A percentile compares a stretch with the other conserved stretches of the same genome.
phyloP scores from a whole-genome alignment of 2,329 filamentous ascomycete species.

The Paraphoma sp. region DNA sequence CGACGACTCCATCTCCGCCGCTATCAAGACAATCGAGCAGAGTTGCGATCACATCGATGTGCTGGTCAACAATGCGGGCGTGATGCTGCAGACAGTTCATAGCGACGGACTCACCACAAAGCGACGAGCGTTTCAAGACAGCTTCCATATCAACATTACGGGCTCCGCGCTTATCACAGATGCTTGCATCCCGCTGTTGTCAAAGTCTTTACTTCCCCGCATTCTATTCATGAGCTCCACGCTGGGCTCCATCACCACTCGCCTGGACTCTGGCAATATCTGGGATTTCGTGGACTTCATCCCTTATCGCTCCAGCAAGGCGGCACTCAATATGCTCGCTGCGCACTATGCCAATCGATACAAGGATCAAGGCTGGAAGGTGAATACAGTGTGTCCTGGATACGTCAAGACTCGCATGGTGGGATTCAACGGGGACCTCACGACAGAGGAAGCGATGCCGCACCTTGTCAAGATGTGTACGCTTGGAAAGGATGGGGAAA shows the following conservation, averaged over 20 bases:
- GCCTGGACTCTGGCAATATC: neutral
- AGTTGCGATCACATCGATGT: neutral
- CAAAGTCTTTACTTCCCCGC: slow-evolving; percentile 2
- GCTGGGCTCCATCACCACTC: slow-evolving; percentile 7
- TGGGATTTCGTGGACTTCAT: neutral
- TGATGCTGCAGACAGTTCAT: neutral
- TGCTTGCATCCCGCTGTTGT: slow-evolving; percentile 14
- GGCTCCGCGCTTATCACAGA: slow-evolving; percentile 10
- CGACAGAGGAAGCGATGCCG: slow-evolving; percentile 15
- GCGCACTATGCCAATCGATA: slow-evolving; percentile 5
- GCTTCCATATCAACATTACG: slow-evolving; percentile 14
- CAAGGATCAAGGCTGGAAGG: slow-evolving; percentile 9
- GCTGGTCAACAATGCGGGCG: neutral
- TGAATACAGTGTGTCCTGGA: slow-evolving; percentile 13
- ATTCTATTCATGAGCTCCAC: slow-evolving; percentile 10
- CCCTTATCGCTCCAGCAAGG: slow-evolving; percentile 12
- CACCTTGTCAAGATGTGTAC: slow-evolving; percentile 12
- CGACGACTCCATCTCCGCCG: neutral
- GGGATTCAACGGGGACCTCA: slow-evolving; percentile 1
- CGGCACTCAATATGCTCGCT: slow-evolving; percentile 13
- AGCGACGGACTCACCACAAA: neutral
- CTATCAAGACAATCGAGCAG: neutral
- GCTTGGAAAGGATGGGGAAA: slow-evolving; percentile 12
- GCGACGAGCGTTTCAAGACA: neutral
- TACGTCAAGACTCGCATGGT: slow-evolving; percentile 10